Conservation (phyloP, 1,284 basidiomycete species). For the Tremellales sp. region DNA sequence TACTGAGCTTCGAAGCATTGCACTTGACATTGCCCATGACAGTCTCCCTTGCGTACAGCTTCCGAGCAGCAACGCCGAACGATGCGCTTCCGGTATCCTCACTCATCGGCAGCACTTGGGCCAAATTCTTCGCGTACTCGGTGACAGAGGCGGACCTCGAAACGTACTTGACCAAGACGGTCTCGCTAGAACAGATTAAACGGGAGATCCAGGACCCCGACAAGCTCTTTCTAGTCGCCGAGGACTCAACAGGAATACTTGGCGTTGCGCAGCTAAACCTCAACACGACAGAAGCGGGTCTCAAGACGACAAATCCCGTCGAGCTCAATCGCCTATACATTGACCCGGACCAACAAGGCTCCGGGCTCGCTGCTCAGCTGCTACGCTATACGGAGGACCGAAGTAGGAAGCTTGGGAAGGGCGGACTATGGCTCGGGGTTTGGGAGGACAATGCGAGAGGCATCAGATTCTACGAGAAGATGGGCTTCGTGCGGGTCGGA, state of each 20-base stretch:
- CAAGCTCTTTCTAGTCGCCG: conserved; percentile 9
- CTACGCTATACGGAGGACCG: conserved; percentile 14
- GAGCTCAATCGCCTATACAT: conserved; percentile 29
- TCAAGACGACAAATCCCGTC: conserved; percentile 8
- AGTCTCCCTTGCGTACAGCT: neutral
- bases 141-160: conserved; percentile 16
- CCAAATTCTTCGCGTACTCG: conserved; percentile 22
- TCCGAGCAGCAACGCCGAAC: conserved; percentile 9
- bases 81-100: conserved; percentile 16
- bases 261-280: conserved; percentile 18
- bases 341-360: conserved; percentile 23
- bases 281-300: conserved; percentile 7
- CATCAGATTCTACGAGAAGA: conserved; percentile 28
- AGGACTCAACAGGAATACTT: neutral
- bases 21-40: no score
- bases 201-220: conserved; percentile 8
- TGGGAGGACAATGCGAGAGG: conserved; percentile 32
- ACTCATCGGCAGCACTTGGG: conserved; percentile 19
- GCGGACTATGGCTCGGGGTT: conserved; percentile 32
- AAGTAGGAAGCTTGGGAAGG: conserved; percentile 14
- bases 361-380: conserved; percentile 20
- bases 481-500: conserved; percentile 17
- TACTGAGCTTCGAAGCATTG: neutral
- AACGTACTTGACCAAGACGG: conserved; percentile 12
- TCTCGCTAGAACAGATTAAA: conserved; percentile 7